Base-by-base conservation (phyloP, 768 basidiomycete genomes). In the Russula vinacea region DNA sequence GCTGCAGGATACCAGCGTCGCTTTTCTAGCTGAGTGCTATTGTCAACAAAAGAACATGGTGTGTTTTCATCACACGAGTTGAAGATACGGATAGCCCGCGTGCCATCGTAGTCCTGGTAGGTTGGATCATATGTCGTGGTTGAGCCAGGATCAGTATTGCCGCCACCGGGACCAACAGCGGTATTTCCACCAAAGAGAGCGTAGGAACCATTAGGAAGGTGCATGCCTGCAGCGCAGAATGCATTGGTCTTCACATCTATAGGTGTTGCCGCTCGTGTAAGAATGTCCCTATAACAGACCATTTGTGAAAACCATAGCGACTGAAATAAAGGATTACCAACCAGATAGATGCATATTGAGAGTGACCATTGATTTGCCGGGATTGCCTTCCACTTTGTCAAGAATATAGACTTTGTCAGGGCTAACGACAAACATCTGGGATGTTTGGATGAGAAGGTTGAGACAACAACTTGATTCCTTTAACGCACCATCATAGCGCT, bases 311-410 rank as follows among this genome's bases (percentile, higher is more conserved):
- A 50, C 11, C 0, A 16, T n/a, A 64, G 11, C 1, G 26, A 47
- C 19, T 9, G 24, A 3, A 35, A 49, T 9, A 3, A 19, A 39
- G 35, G 19, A 56, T 16, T 14, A 66, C 75, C 19, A 29, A 86
- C 86, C 86, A 92, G 19, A 86, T 84, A 0, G 87, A 73, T 24
- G 84, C 90, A 84, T 87, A 89, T 1, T 88, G 87, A 13, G 91
- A 80, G 75, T 91, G 90, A 1, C 83, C 84, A 63, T 81, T 78
- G 65, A 93, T 80, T 68, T 80, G 75, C 4, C 82, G 82, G 3
- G 80, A 72, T 94, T 94, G 37, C 83, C 84, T 72, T 94, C 91
- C 1, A 87, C 84, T 77, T 97, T 97, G 79, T 97, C 94, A n/a
- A 94, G 77, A 24, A 94, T 89, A 75, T 94, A 95, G 39, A 95